Evolutionary conservation across 129 eudicot genomes (phyloP).

Genomic region (Ambrosia trifida): DNA sequence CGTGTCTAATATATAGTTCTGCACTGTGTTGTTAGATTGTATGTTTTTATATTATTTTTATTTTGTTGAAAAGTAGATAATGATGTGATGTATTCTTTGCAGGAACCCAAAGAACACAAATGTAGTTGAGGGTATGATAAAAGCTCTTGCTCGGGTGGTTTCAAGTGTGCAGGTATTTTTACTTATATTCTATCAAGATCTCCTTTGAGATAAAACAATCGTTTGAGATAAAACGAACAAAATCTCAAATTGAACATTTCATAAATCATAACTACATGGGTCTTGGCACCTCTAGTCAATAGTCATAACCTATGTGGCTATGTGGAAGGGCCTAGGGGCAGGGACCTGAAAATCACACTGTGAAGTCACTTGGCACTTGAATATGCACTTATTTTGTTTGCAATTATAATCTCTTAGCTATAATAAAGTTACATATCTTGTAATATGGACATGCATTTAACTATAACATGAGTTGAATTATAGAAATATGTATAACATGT

Average conservation of each 20-base stretch:
- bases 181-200: background rate
- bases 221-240: background rate
- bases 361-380: background rate
- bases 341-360: conserved; percentile 2
- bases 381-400: background rate
- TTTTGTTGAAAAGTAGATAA: conserved; percentile 22
- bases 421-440: conserved; percentile 18
- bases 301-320: conserved; percentile 6
- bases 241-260: background rate
- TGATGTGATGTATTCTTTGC: conserved; percentile 22
- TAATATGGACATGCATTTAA: conserved; percentile 4
- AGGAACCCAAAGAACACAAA: conserved; percentile 98
- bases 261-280: background rate
- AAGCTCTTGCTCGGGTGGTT: conserved; percentile 97
- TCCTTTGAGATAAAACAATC: background rate
- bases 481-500: conserved; percentile 6
- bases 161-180: conserved; percentile 68
- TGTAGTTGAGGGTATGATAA: conserved; percentile 92
- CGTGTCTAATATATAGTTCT: background rate
- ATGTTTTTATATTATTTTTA: background rate
- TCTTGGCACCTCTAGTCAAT: conserved; percentile 16
- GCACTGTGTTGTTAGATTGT: background rate
- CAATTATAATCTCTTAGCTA: background rate
- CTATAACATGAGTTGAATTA: background rate
- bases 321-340: conserved; percentile 7